Percentiles rank a stretch among this genome's conserved stretches.
phyloP scores from a whole-genome alignment of 495 filamentous ascomycete species.

The Podospora comata region DNA sequence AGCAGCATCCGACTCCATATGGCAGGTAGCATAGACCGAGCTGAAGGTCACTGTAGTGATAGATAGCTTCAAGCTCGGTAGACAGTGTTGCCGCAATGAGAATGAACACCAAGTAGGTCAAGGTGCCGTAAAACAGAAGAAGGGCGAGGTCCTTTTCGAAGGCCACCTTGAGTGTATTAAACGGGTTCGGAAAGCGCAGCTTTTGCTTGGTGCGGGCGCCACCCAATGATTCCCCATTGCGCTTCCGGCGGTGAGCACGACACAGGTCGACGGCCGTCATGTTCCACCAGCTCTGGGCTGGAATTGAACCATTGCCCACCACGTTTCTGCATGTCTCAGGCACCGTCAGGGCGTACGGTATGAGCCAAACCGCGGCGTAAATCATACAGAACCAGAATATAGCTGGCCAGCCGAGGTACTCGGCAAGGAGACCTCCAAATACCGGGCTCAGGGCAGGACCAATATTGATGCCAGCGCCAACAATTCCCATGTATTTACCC shows the following conservation, averaged over 20 bases:
- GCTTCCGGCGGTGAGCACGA: slow-evolving; percentile 29
- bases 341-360: slow-evolving; percentile 52
- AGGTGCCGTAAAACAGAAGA: slow-evolving; percentile 43
- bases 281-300: slow-evolving; percentile 55
- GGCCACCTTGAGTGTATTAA: slow-evolving; percentile 63
- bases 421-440: slow-evolving; percentile 60
- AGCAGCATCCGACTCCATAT: slow-evolving; percentile 62
- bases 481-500: slow-evolving; percentile 58
- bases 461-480: slow-evolving; percentile 49
- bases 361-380: slow-evolving; percentile 48
- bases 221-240: background rate
- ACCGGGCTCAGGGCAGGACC: slow-evolving; percentile 59
- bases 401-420: slow-evolving; percentile 65
- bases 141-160: slow-evolving; percentile 58
- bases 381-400: slow-evolving; percentile 77
- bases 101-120: slow-evolving; percentile 52
- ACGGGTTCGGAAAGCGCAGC: slow-evolving; percentile 65
- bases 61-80: slow-evolving; percentile 59
- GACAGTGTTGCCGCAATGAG: slow-evolving; percentile 52
- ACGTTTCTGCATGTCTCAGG: slow-evolving; percentile 70
- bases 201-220: slow-evolving; percentile 38
- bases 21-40: slow-evolving; percentile 62
- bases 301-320: slow-evolving; percentile 67
- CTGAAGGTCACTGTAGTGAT: slow-evolving; percentile 63
- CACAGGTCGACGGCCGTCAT: slow-evolving; percentile 47